Base-by-base conservation (phyloP, 371 early-diverging fungal genomes). In the Syncephalastrum monosporum region DNA sequence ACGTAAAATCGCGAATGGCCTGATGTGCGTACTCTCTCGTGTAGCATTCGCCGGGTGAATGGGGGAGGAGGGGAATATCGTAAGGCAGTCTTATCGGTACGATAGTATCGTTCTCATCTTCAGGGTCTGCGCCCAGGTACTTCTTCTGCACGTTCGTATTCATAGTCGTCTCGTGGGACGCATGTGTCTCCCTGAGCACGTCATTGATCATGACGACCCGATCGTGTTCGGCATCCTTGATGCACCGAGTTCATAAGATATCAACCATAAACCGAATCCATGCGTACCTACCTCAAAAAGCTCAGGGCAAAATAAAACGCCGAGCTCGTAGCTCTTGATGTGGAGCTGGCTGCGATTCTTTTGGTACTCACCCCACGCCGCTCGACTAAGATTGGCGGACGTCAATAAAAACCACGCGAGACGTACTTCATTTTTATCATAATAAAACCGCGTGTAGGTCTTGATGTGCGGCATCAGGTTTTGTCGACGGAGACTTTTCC, bases 401-500 rank as follows among this genome's bases (percentile, higher is more conserved):
- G 82, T 81, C 17, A 85, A 53, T 25, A 84, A 52, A 27, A 78
- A 69, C 85, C 86, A 83, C 4, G 72, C 78, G 8, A 80, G 48
- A 16, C 42, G 44, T 3, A 33, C 10, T 6, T 62, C 43, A 2
- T 29, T 8, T 10, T 45, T 24, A 13, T 42, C 42, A 25, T 50
- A 55, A 23, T 52, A 56, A 6, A 64, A 17, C n/a, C 59, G 55
- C 4, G 61, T 52, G 41, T 64, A 67, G 21, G 70, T 76, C 49
- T 84, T 84, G 64, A 86, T 82, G 63, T 88, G 88, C 14, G 88
- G 88, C 84, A 86, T 83, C 19, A 82, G 69, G 14, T 68, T 61
- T 25, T 82, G 71, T 14, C 86, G 71, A 21, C 59, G 53, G 7
- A 52, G 24, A 1, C 80, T 84, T 25, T 59, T 55, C 88, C 88